Percentiles rank a stretch among this genome's conserved stretches.
Conservation (phyloP, 2,329 filamentous ascomycete genomes). For the Eutypa lata region DNA sequence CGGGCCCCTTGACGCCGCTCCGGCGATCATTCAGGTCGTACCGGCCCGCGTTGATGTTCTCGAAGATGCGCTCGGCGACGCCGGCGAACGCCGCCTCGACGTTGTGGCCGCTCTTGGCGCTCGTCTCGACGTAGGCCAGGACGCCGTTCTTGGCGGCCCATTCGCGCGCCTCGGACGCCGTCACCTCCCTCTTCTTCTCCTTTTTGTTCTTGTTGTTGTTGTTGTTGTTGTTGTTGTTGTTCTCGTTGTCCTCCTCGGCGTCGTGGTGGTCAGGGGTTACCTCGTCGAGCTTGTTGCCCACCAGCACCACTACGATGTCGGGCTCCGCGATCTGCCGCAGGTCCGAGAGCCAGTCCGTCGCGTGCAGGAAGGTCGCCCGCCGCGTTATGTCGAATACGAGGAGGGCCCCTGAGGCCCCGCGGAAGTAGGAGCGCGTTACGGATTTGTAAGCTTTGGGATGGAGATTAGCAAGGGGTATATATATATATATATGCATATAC, state of each 20-base stretch:
- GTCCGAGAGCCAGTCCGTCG: slow-evolving; percentile 91
- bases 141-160: slow-evolving; percentile 87
- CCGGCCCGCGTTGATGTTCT: slow-evolving; percentile 91
- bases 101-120: slow-evolving; percentile 89
- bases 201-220: slow-evolving; percentile 35
- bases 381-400: slow-evolving; percentile 95
- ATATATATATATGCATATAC: too few relatives aligned
- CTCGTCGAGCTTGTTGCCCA: slow-evolving; percentile 81
- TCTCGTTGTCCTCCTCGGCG: slow-evolving; percentile 34
- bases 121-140: slow-evolving; percentile 92
- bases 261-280: slow-evolving; percentile 22
- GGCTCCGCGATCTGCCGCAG: slow-evolving; percentile 92
- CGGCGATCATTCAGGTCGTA: slow-evolving; percentile 93
- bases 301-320: slow-evolving; percentile 88
- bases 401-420: slow-evolving; percentile 68
- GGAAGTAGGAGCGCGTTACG: slow-evolving; percentile 91
- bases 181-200: slow-evolving; percentile 74
- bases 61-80: slow-evolving; percentile 91
- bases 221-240: too few relatives aligned
- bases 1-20: slow-evolving; percentile 80
- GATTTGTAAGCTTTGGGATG: slow-evolving; percentile 72
- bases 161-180: slow-evolving; percentile 76
- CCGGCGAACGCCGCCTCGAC: slow-evolving; percentile 92
- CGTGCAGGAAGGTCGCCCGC: slow-evolving; percentile 79
- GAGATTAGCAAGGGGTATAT: too few relatives aligned